Conservation (phyloP, 163 green algal species). For the Chloromonas sp. region DNA sequence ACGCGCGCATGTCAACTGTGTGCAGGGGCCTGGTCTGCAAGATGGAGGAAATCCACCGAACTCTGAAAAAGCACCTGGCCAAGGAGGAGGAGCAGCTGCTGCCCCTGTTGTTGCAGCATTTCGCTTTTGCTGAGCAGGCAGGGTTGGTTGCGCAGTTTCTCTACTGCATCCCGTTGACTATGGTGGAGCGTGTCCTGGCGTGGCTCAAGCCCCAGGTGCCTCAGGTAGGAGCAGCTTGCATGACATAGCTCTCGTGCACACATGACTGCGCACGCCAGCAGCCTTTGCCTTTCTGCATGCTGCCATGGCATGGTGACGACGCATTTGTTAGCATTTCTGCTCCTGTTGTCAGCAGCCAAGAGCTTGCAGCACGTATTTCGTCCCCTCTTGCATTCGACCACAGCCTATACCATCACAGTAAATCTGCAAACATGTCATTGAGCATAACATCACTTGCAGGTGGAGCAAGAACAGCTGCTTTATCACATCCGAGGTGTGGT, state of each 20-base stretch:
- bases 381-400: too few relatives aligned
- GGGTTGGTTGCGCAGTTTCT: slow-evolving; percentile 85
- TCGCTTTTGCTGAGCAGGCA: slow-evolving; percentile 58
- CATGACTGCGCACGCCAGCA: too few relatives aligned
- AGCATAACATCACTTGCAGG: slow-evolving; percentile 7
- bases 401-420: too few relatives aligned
- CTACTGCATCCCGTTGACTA: slow-evolving; percentile 51
- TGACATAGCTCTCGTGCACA: too few relatives aligned
- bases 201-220: slow-evolving; percentile 44
- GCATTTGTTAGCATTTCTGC: neutral
- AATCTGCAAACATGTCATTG: too few relatives aligned
- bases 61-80: slow-evolving; percentile 81
- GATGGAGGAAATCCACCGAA: slow-evolving; percentile 82
- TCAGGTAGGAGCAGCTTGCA: slow-evolving; percentile 7
- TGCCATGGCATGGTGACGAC: neutral
- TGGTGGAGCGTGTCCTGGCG: slow-evolving; percentile 63
- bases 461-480: slow-evolving; percentile 52
- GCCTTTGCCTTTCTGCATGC: too few relatives aligned
- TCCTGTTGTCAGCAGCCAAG: neutral
- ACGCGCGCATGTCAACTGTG: neutral
- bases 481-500: slow-evolving; percentile 54
- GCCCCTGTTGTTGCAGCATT: slow-evolving; percentile 82
- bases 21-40: slow-evolving; percentile 54
- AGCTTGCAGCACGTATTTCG: neutral
- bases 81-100: slow-evolving; percentile 95